Evolutionary conservation across 139 green algal species (phyloP).

Genomic region (Mesostigma viride): DNA sequence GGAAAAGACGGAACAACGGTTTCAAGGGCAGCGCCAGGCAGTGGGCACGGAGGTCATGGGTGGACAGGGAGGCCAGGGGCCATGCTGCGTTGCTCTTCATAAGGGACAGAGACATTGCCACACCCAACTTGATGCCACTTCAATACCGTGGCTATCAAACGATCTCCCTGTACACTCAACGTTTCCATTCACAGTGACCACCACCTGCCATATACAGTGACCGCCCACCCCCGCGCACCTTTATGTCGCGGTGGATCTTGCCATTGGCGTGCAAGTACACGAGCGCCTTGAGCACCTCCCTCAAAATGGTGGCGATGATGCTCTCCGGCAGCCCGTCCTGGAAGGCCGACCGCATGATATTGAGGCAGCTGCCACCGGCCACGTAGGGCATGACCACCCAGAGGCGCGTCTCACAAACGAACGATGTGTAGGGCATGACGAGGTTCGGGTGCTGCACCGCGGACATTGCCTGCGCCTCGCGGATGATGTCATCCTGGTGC

Average conservation of each 20-base stretch:
- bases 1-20: no score
- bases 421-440: slow-evolving; percentile 74
- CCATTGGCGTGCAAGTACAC: slow-evolving; percentile 86
- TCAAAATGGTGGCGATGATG: slow-evolving; percentile 77
- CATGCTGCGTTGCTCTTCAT: no score
- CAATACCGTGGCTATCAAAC: no score
- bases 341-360: slow-evolving; percentile 24
- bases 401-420: slow-evolving; percentile 70
- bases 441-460: slow-evolving; percentile 79
- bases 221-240: no score
- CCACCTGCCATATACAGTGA: no score
- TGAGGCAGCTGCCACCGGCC: slow-evolving; percentile 19
- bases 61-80: no score
- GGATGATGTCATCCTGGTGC: slow-evolving; percentile 88
- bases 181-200: no score
- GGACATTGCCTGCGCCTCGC: slow-evolving; percentile 84
- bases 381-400: slow-evolving; percentile 84
- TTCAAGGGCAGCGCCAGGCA: no score
- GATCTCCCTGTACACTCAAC: no score
- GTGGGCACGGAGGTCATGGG: no score
- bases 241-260: slow-evolving; percentile 88
- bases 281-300: slow-evolving; percentile 71
- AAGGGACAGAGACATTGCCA: no score
- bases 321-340: slow-evolving; percentile 71
- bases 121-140: no score